Base-by-base conservation (phyloP, 805 yeast genomes). In the Lipomyces sp. region DNA sequence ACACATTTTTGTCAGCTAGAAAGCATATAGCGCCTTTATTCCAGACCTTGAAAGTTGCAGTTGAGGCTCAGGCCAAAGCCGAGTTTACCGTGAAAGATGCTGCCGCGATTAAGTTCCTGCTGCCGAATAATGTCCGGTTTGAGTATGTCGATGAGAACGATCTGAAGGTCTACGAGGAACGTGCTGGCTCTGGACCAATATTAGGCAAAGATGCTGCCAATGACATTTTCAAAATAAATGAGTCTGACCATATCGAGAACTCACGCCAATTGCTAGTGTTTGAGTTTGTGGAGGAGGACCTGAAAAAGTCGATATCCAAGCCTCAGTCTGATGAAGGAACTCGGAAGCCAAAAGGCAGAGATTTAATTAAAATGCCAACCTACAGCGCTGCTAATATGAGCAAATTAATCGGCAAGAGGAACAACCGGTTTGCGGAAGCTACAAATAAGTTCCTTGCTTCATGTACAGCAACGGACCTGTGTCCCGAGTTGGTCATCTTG, bases 21-120 rank as follows among this genome's bases (percentile, higher is more conserved):
- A 85, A 86, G 66, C 88, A 86, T 73, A 80, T 87, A 4, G 75
- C 85, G 2, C 85, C 90, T 0, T 84, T 88, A 10, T 85, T 84
- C 73, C 84, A 84, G 2, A 77, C 84, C 0, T 74, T 88, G 32
- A 84, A 80, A 63, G 79, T 80, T 15, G 84, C 89, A 0, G 84
- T 85, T 7, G 85, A 85, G 64, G 80, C 80, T 57, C 81, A 83
- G 1, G 75, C 87, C 2, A 78, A 78, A n/a, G 73, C 86, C 32
- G 62, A 56, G 32, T 55, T 67, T 2, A 35, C 62, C 7, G 11
- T 62, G 32, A 48, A 45, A 50, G 71, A 66, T 32, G 58, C 60
- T 2, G 66, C 69, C 3, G 67, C 64, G 37, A 62, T 69, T n/a
- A 56, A 57, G 39, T 59, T 39, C 32, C 32, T 57, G 18, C 34